phyloP scores from a whole-genome alignment of 1,139 yeast species.

The Candida sp. region DNA sequence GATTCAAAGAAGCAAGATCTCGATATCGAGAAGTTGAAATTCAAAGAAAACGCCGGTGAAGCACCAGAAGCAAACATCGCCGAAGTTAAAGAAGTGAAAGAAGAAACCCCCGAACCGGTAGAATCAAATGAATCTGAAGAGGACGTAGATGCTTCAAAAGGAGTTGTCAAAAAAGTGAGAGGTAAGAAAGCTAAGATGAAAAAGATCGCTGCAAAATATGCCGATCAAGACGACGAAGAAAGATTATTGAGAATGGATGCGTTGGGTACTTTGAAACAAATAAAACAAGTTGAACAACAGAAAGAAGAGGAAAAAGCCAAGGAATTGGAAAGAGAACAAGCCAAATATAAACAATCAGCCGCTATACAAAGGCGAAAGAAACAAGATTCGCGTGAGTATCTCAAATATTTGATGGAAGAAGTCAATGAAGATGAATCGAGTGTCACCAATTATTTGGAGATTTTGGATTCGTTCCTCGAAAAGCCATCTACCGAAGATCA shows the following conservation, averaged over 20 bases:
- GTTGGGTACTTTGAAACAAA: conserved; percentile 77
- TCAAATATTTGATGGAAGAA: conserved; percentile 40
- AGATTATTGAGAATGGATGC: conserved; percentile 69
- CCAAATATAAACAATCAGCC: conserved; percentile 18
- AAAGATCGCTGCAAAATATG: conserved; percentile 80
- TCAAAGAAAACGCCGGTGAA: conserved; percentile 9
- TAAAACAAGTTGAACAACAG: conserved; percentile 35
- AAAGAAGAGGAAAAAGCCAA: conserved; percentile 21
- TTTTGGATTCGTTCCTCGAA: conserved; percentile 36
- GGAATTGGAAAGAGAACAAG: conserved; percentile 25
- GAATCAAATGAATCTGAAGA: neutral
- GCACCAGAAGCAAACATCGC: conserved; percentile 11
- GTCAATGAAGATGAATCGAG: conserved; percentile 32
- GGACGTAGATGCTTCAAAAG: conserved; percentile 7
- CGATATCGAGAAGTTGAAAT: conserved; percentile 15
- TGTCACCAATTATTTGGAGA: conserved; percentile 31
- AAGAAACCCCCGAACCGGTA: conserved; percentile 5
- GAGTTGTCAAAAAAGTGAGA: conserved; percentile 47
- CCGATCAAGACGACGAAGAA: conserved; percentile 91
- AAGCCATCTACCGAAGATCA: conserved; percentile 44
- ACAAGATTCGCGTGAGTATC: conserved; percentile 50
- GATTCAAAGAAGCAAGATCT: conserved; percentile 34
- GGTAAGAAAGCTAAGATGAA: conserved; percentile 85
- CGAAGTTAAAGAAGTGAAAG: conserved; percentile 8
- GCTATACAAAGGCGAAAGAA: conserved; percentile 35